Evolutionary conservation across 306 rosid species (phyloP).

Genomic region (Gastrolobium bilobum): DNA sequence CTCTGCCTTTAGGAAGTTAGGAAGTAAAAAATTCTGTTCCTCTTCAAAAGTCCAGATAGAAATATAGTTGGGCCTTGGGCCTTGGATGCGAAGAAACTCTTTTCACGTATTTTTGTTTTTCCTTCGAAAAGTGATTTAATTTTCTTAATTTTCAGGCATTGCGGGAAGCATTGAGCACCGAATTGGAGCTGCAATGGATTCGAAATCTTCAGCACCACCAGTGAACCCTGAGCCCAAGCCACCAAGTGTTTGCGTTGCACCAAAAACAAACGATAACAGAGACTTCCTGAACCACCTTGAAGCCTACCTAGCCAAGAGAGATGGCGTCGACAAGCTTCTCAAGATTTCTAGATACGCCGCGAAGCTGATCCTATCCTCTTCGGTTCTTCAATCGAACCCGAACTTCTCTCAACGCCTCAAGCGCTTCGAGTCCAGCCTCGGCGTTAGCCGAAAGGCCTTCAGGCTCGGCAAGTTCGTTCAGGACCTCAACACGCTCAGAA

Average conservation of each 20-base stretch:
- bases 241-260: background rate
- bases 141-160: no score
- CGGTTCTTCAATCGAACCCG: slow-evolving; percentile 60
- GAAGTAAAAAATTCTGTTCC: no score
- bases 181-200: slow-evolving; percentile 54
- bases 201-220: slow-evolving; percentile 47
- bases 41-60: no score
- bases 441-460: slow-evolving; percentile 91
- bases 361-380: slow-evolving; percentile 77
- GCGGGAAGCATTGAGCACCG: no score
- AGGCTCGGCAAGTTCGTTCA: slow-evolving; percentile 90
- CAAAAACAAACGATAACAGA: slow-evolving; percentile 49
- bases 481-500: slow-evolving; percentile 76
- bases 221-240: slow-evolving; percentile 31
- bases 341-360: slow-evolving; percentile 83
- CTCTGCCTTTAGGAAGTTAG: no score
- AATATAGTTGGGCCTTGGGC: no score
- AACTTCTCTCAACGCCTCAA: slow-evolving; percentile 67
- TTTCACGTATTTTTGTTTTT: no score
- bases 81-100: no score
- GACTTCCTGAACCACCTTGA: slow-evolving; percentile 79
- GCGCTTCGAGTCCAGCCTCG: slow-evolving; percentile 89
- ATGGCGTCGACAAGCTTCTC: slow-evolving; percentile 96
- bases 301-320: slow-evolving; percentile 85
- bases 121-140: no score